A percentile compares a stretch with the other conserved stretches of the same genome.
Evolutionary conservation across 768 basidiomycete species (phyloP).

Genomic region (Suillus ampliporus): DNA sequence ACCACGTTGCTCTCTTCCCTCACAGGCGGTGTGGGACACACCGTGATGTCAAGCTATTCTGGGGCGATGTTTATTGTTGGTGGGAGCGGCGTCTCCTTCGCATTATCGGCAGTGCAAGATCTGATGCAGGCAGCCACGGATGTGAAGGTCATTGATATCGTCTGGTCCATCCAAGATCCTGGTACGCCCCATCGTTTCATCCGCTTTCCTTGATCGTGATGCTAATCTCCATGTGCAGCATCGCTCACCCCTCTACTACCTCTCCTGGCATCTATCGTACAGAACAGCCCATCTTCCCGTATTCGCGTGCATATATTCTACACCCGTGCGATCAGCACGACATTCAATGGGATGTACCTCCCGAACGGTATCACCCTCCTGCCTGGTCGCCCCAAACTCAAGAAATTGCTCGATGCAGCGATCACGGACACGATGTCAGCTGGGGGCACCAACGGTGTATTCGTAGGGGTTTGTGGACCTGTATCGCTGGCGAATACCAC

Average conservation of each 20-base stretch:
- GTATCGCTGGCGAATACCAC: conserved; percentile 44
- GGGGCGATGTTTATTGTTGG: conserved; percentile 61
- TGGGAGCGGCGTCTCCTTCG: conserved; percentile 66
- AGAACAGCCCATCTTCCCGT: conserved; percentile 37
- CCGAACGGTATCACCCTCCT: conserved; percentile 50
- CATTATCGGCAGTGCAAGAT: conserved; percentile 56
- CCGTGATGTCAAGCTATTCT: conserved; percentile 54
- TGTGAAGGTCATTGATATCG: conserved; percentile 52
- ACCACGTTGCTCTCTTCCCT: conserved; percentile 1
- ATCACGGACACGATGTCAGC: conserved; percentile 51
- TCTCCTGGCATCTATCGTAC: conserved; percentile 43
- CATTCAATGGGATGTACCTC: conserved; percentile 36
- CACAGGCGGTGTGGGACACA: conserved; percentile 50
- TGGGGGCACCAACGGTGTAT: conserved; percentile 40
- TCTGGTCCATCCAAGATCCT: conserved; percentile 58
- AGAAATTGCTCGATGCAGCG: conserved; percentile 52
- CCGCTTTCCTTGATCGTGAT: conserved; percentile 9
- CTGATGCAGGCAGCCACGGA: conserved; percentile 46
- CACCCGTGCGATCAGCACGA: conserved; percentile 46
- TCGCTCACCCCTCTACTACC: conserved; percentile 46
- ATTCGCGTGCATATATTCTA: conserved; percentile 49
- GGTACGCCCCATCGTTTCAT: conserved; percentile 36
- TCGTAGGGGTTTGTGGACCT: conserved; percentile 52
- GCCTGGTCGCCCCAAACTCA: conserved; percentile 61
- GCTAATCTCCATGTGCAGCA: conserved; percentile 22